Conservation (phyloP, 192 early-diverging fungal species). For the Rhizoclosmatium sp. region DNA sequence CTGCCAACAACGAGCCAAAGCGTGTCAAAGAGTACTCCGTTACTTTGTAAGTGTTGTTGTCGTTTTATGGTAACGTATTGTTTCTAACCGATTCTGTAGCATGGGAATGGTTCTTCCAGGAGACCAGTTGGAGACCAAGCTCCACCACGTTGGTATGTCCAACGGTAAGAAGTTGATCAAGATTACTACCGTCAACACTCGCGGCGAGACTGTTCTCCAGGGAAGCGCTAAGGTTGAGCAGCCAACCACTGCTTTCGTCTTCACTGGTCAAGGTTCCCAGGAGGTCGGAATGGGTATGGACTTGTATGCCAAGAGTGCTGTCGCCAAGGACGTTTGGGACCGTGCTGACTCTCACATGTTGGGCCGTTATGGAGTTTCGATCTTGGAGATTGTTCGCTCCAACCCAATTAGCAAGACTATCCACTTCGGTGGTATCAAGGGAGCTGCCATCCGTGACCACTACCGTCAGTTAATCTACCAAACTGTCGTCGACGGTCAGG, state of each 20-base stretch:
- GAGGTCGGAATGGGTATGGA: slow-evolving; percentile 97
- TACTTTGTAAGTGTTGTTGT: slow-evolving; percentile 56
- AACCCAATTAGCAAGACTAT: slow-evolving; percentile 87
- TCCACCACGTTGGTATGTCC: slow-evolving; percentile 93
- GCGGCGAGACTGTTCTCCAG: slow-evolving; percentile 80
- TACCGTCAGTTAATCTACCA: slow-evolving; percentile 95
- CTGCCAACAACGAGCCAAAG: slow-evolving; percentile 90
- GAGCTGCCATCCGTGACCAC: slow-evolving; percentile 79
- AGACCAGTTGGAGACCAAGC: slow-evolving; percentile 88
- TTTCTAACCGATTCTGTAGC: too few relatives aligned
- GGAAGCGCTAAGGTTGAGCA: slow-evolving; percentile 95
- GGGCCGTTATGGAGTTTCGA: slow-evolving; percentile 86
- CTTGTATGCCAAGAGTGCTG: slow-evolving; percentile 80
- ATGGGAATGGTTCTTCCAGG: slow-evolving; percentile 90
- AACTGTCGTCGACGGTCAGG: slow-evolving; percentile 75
- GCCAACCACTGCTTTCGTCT: slow-evolving; percentile 88
- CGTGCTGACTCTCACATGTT: slow-evolving; percentile 88
- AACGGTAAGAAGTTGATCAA: slow-evolving; percentile 96
- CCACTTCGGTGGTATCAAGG: slow-evolving; percentile 88
- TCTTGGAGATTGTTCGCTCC: slow-evolving; percentile 86
- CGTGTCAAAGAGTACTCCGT: slow-evolving; percentile 87
- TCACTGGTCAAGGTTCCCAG: slow-evolving; percentile 97
- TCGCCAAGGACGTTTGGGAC: slow-evolving; percentile 91
- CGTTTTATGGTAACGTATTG: slow-evolving; percentile 41
- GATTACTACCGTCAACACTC: slow-evolving; percentile 87